Percentiles rank a stretch among this genome's conserved stretches.
These are phyloP conservation scores for Phascolomyces articulosus DNA, from an alignment of 371 early-diverging fungal genomes.

Conservation along the genomic window DNA sequence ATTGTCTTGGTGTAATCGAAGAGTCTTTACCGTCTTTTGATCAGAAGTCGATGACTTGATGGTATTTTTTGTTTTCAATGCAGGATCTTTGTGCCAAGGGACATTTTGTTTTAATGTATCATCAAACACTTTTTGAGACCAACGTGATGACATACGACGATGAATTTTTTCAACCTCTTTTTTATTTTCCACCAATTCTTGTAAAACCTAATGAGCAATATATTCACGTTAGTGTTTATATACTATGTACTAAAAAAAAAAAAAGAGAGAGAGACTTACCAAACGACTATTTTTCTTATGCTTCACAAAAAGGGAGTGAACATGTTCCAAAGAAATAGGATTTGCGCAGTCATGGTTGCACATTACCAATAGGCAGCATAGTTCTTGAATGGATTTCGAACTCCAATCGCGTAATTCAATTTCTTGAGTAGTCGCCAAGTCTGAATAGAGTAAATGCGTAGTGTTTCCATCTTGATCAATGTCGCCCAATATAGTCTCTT, in stretches of 20 bases:
- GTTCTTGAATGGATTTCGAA: background rate
- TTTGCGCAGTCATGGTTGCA: conserved; percentile 6
- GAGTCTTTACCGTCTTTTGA: background rate
- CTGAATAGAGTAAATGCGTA: background rate
- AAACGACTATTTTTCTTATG: conserved; percentile 2
- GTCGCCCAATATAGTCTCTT: background rate
- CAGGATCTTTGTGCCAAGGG: background rate
- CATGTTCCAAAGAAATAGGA: conserved; percentile 5
- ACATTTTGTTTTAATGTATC: background rate
- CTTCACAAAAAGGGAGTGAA: conserved; percentile 4
- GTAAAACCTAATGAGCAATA: background rate
- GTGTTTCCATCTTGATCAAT: background rate
- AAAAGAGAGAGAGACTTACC: background rate
- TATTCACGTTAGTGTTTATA: background rate
- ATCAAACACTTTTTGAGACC: background rate
- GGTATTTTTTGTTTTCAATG: background rate
- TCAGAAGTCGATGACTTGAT: background rate
- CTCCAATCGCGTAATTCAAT: conserved; percentile 8
- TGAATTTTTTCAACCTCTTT: background rate
- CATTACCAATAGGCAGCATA: background rate
- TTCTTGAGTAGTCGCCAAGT: background rate
- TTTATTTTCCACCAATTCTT: background rate
- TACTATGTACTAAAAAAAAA: background rate
- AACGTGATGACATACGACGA: background rate
- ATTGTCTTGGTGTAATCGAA: conserved; percentile 4